These are phyloP conservation scores for Porodaedalea pini DNA, from an alignment of 1,284 basidiomycete species.

Conservation along the genomic window DNA sequence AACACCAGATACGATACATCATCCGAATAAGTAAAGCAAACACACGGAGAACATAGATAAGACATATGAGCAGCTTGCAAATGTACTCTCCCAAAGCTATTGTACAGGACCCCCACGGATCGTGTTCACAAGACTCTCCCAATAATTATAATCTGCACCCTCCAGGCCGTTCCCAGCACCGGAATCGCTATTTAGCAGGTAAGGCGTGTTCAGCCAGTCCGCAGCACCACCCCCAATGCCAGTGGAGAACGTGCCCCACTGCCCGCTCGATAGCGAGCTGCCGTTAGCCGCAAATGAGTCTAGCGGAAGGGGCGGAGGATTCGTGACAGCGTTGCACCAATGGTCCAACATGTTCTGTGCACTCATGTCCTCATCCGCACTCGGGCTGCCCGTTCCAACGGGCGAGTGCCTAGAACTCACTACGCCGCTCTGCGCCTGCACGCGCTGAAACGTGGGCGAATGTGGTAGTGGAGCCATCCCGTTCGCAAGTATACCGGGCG, in stretches of 20 bases:
- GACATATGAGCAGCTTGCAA: neutral
- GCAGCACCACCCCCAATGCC: conserved; percentile 15
- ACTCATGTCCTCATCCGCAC: conserved; percentile 66
- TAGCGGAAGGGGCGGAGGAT: conserved; percentile 55
- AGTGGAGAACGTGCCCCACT: conserved; percentile 37
- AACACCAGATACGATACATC: neutral
- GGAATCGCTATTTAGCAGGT: conserved; percentile 23
- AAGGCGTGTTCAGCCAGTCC: conserved; percentile 23
- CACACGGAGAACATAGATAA: neutral
- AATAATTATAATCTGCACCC: conserved; percentile 74
- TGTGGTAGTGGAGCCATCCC: conserved; percentile 21
- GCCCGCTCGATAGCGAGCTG: conserved; percentile 29
- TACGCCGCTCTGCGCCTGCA: conserved; percentile 46
- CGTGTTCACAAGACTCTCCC: conserved; percentile 76
- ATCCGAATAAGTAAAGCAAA: neutral
- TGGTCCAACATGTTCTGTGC: conserved; percentile 76
- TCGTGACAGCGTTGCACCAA: conserved; percentile 75
- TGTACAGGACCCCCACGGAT: conserved; percentile 53
- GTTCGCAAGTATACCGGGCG: conserved; percentile 14
- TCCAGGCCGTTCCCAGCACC: conserved; percentile 44
- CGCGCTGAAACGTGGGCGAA: conserved; percentile 57
- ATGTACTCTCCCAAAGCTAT: neutral
- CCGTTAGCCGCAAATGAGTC: conserved; percentile 43
- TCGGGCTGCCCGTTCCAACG: conserved; percentile 60
- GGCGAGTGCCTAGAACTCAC: conserved; percentile 49